Evolutionary conservation across 257 asterid species (phyloP).

Genomic region (Lycium barbarum): DNA sequence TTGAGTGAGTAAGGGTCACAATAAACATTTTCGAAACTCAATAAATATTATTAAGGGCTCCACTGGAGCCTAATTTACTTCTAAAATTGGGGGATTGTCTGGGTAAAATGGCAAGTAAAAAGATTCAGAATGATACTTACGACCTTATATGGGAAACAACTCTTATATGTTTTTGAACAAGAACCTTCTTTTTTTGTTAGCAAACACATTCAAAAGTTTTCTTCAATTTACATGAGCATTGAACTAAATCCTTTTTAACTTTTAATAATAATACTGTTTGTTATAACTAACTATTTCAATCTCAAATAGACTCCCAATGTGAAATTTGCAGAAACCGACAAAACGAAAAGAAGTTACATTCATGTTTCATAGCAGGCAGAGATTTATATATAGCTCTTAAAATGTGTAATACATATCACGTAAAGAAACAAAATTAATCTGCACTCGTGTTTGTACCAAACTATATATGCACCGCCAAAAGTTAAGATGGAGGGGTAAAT

Average conservation of each 20-base stretch:
- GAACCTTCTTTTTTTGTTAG: no score
- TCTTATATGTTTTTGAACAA: background rate
- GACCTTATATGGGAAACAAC: background rate
- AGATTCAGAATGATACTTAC: background rate
- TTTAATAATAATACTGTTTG: background rate
- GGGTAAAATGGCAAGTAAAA: background rate
- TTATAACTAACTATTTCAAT: background rate
- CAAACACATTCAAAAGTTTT: no score
- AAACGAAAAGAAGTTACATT: background rate
- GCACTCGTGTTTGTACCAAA: no score
- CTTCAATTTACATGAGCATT: no score
- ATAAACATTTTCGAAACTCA: background rate
- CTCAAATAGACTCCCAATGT: background rate
- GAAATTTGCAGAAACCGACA: background rate
- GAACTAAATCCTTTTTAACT: no score
- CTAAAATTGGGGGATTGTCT: background rate
- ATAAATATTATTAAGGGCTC: slow-evolving; percentile 11
- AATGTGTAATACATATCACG: no score
- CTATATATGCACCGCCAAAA: no score
- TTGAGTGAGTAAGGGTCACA: background rate
- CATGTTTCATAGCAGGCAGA: background rate
- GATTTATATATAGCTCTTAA: no score
- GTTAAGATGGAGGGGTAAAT: no score
- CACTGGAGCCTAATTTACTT: background rate
- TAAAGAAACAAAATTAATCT: no score